Base-by-base conservation (phyloP, 1,139 yeast genomes). In the Debaryomyces robertsiae region DNA sequence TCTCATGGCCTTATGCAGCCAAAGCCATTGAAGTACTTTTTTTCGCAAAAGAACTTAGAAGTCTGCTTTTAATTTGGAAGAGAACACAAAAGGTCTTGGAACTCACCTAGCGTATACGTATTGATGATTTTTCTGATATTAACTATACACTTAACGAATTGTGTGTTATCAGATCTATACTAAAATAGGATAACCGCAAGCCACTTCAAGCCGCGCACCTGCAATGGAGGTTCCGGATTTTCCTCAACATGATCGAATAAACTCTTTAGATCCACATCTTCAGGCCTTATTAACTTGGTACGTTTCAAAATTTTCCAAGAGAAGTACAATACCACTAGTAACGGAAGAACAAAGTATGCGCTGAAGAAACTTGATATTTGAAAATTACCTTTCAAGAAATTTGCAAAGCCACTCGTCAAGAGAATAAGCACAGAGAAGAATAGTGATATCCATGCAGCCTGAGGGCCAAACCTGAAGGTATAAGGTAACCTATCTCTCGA, bases 381-480 rank as follows among this genome's bases (percentile, higher is more conserved):
- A 47, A 64, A 72, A 10, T 66, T 44, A 4, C 71, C 73, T 6
- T 63, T 45, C 16, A 72, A 56, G 42, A 72, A 72, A 40, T 58
- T 63, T 3, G 59, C 42, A 48, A 66, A 73, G 0, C 77, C 77
- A 25, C 70, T 70, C 6, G 75, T 69, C 22, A 15, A 71, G 46
- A 71, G 50, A 39, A 72, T 53, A 3, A 71, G 15, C 1, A 52
- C 33, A 2, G 70, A 64, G 23, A 60, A 54, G 44, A 64, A 48
- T 14, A 69, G 61, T 1, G 75, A 67, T 30, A 67, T 53, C 61
- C 67, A 69, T 1, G 74, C 64, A 11, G 63, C 68, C 32, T 32
- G 49, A 33, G 50, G 54, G 3, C 62, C 57, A 25, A 59, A 55
- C 35, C 51, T 54, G 44, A 62, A 45, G n/a, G 41, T 44, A 52